Evolutionary conservation across 768 basidiomycete species (phyloP), one percentile per base, ranked within the genome.

Genomic region (Boletus edulis): DNA sequence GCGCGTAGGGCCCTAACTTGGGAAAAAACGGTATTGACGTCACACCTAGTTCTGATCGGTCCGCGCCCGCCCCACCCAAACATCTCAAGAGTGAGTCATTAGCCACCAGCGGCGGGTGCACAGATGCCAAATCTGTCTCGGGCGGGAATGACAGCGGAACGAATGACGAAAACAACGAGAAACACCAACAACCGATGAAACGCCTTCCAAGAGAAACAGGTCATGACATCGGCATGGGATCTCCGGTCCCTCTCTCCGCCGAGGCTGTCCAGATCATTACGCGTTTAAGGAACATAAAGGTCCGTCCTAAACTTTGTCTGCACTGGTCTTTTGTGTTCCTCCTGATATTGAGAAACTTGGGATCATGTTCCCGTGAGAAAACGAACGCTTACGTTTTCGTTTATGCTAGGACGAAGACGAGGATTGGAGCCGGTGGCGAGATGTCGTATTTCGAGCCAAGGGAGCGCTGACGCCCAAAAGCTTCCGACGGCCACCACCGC

Each of bases 341-440:
- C n/a, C 49, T 17, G 3, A 24, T n/a, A 29, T 52, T 13, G 22
- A n/a, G 27, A 38, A 53, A n/a, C n/a, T 54, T 47, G 47, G 49
- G 46, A 52, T 34, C 15, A n/a, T 38, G 17, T 51, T 29, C 38
- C 9, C 48, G 55, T 34, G 22, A 20, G 34, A 46, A 20, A 46
- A 46, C 6, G 34, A 3, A 17, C 8, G 6, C 49, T 65, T 52
- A 59, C 46, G 31, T 55, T 44, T 24, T 11, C 34, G 18, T 49
- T 54, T 44, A 45, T 51, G 7, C 17, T 51, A 91, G 87, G 92
- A 95, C 64, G 87, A 90, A 72, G 81, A 84, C 53, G 92, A 95
- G 66, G 91, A 94, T 62, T 92, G 87, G 88, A 83, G 89, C 54
- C 82, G 92, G 42, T 91, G 89, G 89, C 79, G 91, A 18, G 92